Conservation (phyloP, 805 yeast species). For the Starmerella riodocensis region DNA sequence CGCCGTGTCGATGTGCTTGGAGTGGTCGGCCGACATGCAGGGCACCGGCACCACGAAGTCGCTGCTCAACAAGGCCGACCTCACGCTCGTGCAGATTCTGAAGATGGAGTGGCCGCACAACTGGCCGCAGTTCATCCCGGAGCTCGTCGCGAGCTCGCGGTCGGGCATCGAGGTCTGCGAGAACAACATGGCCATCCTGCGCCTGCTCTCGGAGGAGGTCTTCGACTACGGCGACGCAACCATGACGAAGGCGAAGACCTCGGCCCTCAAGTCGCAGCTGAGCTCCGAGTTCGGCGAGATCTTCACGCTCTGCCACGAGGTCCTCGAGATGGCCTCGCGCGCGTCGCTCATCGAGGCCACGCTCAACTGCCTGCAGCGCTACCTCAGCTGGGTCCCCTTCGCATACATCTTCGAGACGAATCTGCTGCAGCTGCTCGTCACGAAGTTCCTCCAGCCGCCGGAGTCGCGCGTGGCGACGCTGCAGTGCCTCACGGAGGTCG, state of each 20-base stretch:
- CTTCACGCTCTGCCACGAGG: constrained; percentile 85
- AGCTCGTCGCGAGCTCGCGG: constrained; percentile 70
- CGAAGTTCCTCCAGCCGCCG: constrained; percentile 61
- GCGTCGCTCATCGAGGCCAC: constrained; percentile 77
- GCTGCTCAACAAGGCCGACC: constrained; percentile 80
- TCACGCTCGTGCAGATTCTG: constrained; percentile 83
- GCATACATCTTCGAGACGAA: constrained; percentile 84
- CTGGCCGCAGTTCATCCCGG: constrained; percentile 96
- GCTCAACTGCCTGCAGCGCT: constrained; percentile 64
- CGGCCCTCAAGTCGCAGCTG: constrained; percentile 68
- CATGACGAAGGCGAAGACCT: constrained; percentile 91
- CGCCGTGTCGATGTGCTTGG: constrained; percentile 82
- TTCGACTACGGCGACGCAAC: constrained; percentile 92
- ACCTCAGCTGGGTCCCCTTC: constrained; percentile 88
- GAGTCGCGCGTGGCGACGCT: constrained; percentile 75
- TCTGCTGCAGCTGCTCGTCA: constrained; percentile 54
- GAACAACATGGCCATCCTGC: constrained; percentile 87
- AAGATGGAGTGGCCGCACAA: constrained; percentile 99
- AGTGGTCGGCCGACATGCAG: constrained; percentile 73
- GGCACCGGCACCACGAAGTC: constrained; percentile 62
- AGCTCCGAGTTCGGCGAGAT: constrained; percentile 84
- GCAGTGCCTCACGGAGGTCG: constrained; percentile 86
- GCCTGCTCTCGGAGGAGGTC: constrained; percentile 84
- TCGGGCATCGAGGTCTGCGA: constrained; percentile 89
- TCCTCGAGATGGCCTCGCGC: constrained; percentile 75